Base-by-base conservation (phyloP, 768 basidiomycete species). In the Boletus reticulatus region DNA sequence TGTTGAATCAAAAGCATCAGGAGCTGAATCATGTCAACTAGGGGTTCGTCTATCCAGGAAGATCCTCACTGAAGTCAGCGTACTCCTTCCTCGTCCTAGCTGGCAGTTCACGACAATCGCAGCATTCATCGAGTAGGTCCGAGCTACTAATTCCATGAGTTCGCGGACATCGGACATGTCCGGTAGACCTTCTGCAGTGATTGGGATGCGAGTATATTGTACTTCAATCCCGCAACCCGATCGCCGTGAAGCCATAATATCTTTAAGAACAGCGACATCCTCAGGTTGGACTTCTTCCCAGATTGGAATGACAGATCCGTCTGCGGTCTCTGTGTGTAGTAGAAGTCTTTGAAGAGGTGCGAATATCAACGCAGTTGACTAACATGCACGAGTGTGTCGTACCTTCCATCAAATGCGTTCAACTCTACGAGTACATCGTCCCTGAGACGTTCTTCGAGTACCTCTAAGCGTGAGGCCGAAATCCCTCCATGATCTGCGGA, bases 81-180 rank as follows among this genome's bases (percentile, higher is more conserved):
- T 96, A 57, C 93, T 95, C 63, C 97, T 80, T 11, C 96, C 95
- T 31, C 93, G 80, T 5, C 94, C 96, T 14, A 99, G 82, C 66
- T 99, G 97, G 64, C 95, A 97, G 66, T 98, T 99, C 36, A 99
- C 82, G 17, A 99, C 87, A 54, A 98, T 89, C 1, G 89, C 89
- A 0, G 89, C 88, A 38, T 82, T 80, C 20, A 81, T 78, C 8
- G 87, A 81, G 50, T 84, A 77, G 6, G 84, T 84, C 11, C 86
- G 78, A 38, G 93, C 76, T 29, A 90, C 86, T 2, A 94, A 79
- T 19, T 90, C 85, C 56, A 94, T 87, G 24, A 96, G 77, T 57
- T 91, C 87, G 58, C 77, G 84, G 46, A 91, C 74, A 63, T 91
- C 89, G 22, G 82, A 72, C 67, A 84, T 86, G 66, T 92, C 89